These are phyloP conservation scores for Hypoxylon rubiginosum DNA, from an alignment of 2,329 filamentous ascomycete species.

Conservation along the genomic window DNA sequence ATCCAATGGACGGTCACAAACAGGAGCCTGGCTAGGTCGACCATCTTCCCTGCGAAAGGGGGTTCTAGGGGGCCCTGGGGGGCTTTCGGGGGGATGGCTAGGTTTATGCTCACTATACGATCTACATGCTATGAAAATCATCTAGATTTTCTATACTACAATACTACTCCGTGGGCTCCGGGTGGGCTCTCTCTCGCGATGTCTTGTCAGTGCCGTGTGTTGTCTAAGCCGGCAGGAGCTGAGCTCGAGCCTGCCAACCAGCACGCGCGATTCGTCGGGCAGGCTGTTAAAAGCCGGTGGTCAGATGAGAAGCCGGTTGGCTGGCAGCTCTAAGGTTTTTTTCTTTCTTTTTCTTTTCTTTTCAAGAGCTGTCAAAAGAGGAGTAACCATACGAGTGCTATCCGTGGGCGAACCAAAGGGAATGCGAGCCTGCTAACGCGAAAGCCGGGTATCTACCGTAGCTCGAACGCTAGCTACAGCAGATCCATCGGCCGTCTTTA, in stretches of 20 bases:
- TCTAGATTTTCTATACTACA: conserved; percentile 35
- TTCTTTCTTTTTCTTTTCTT: background rate
- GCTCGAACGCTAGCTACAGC: conserved; percentile 32
- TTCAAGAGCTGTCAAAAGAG: conserved; percentile 11
- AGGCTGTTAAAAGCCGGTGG: conserved; percentile 29
- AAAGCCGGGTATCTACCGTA: conserved; percentile 39
- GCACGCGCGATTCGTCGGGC: conserved; percentile 23
- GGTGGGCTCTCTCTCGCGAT: background rate
- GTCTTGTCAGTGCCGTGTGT: conserved; percentile 9
- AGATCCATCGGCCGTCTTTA: conserved; percentile 23
- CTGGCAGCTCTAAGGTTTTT: conserved; percentile 11
- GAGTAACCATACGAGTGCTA: conserved; percentile 17
- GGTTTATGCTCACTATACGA: conserved; percentile 30
- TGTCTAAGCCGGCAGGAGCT: conserved; percentile 28
- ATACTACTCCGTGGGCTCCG: conserved; percentile 13
- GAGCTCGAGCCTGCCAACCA: conserved; percentile 36
- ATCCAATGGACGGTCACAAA: conserved; percentile 27
- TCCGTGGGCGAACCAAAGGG: conserved; percentile 30
- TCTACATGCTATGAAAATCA: conserved; percentile 40
- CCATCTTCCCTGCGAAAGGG: background rate
- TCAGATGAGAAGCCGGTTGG: conserved; percentile 24
- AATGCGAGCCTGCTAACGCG: conserved; percentile 32
- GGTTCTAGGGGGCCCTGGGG: background rate
- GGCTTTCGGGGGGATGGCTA: background rate
- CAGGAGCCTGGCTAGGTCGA: conserved; percentile 24